phyloP scores from a whole-genome alignment of 345 rosid species.

The Tarenaya hassleriana region DNA sequence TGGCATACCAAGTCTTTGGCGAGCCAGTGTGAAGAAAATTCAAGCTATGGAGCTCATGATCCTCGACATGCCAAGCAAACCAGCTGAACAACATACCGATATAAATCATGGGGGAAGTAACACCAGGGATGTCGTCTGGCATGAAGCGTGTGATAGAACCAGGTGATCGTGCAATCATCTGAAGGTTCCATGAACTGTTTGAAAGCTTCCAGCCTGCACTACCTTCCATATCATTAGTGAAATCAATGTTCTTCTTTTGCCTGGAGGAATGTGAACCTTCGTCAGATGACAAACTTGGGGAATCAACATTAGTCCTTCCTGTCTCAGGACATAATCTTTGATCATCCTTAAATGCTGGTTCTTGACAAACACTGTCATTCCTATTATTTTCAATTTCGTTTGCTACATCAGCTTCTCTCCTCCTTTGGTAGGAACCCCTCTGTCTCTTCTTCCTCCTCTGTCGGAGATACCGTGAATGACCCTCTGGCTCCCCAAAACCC shows the following conservation, averaged over 20 bases:
- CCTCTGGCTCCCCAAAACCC: slow-evolving; percentile 80
- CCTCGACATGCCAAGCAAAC: slow-evolving; percentile 99
- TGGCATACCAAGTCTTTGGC: slow-evolving; percentile 95
- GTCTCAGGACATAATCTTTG: slow-evolving; percentile 23
- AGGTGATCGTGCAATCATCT: slow-evolving; percentile 89
- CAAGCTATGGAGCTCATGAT: slow-evolving; percentile 98
- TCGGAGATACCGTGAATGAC: slow-evolving; percentile 51
- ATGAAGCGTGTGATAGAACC: slow-evolving; percentile 98
- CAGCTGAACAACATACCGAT: slow-evolving; percentile 98
- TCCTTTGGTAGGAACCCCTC: slow-evolving; percentile 59
- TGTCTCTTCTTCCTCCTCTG: slow-evolving; percentile 62
- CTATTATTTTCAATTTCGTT: no score
- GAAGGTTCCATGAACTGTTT: slow-evolving; percentile 97
- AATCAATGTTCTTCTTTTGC: slow-evolving; percentile 34
- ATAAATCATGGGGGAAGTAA: slow-evolving; percentile 95
- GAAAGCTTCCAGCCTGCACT: slow-evolving; percentile 99
- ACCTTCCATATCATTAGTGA: slow-evolving; percentile 63
- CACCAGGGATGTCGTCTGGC: slow-evolving; percentile 99
- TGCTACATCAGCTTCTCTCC: slow-evolving; percentile 36
- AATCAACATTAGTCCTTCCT: slow-evolving; percentile 23
- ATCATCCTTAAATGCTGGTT: slow-evolving; percentile 21
- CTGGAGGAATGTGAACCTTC: slow-evolving; percentile 34
- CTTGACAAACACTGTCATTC: slow-evolving; percentile 13
- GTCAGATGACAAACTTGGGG: slow-evolving; percentile 28
- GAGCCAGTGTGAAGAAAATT: slow-evolving; percentile 96